These are phyloP conservation scores for Aquanectria penicillioides DNA, from an alignment of 2,329 filamentous ascomycete genomes.

Conservation along the genomic window DNA sequence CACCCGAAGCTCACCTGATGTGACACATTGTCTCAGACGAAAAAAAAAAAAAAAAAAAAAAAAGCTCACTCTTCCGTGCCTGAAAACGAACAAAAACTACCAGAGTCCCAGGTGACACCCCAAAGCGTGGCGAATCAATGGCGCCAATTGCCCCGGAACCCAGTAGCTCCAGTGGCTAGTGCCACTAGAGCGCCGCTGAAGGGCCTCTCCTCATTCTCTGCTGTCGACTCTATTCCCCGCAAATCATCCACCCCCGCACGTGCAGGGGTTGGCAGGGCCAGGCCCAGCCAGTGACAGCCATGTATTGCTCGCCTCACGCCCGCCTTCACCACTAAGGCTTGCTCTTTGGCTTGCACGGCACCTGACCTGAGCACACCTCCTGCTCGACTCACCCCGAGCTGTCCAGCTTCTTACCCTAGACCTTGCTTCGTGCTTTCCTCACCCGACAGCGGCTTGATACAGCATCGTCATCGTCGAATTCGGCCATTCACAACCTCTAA, in stretches of 20 bases:
- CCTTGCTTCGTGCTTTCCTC: background rate
- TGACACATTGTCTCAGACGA: too few species aligned
- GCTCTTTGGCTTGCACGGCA: background rate
- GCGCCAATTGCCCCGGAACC: background rate
- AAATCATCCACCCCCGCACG: conserved; percentile 36
- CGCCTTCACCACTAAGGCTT: conserved; percentile 17
- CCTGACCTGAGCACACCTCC: conserved; percentile 17
- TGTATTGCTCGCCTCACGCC: conserved; percentile 15
- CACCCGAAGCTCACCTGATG: background rate
- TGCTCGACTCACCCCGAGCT: conserved; percentile 11
- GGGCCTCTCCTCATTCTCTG: conserved; percentile 6
- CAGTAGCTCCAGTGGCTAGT: background rate
- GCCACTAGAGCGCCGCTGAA: conserved; percentile 5
- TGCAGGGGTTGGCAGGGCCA: conserved; percentile 26
- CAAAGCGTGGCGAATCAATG: conserved; percentile 4
- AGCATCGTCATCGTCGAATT: background rate
- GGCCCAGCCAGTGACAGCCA: conserved; percentile 14
- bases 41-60: background rate
- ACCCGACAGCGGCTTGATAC: background rate
- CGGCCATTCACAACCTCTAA: background rate
- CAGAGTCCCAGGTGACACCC: background rate
- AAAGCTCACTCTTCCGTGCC: background rate
- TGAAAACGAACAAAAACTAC: conserved; percentile 4
- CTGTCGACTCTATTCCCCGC: conserved; percentile 22
- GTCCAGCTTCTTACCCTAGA: conserved; percentile 14